phyloP scores from a whole-genome alignment of 2,329 filamentous ascomycete genomes.

The Lecanicillium sp. region DNA sequence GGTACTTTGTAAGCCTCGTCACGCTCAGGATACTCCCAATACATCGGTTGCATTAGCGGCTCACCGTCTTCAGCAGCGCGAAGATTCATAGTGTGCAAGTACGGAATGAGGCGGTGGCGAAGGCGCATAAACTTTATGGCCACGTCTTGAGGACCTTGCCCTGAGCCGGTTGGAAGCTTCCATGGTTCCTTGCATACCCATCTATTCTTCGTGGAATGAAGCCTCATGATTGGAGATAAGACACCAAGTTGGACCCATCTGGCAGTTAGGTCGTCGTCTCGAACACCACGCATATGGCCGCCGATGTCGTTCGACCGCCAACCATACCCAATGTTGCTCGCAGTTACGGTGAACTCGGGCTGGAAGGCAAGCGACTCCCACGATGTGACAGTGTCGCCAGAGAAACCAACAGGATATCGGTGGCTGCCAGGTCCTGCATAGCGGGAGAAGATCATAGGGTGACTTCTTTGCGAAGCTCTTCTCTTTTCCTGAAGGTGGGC shows the following conservation, averaged over 20 bases:
- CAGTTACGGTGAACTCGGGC: constrained; percentile 48
- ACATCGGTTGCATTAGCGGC: constrained; percentile 52
- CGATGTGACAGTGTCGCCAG: constrained; percentile 49
- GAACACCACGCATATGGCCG: constrained; percentile 43
- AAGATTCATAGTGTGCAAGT: constrained; percentile 50
- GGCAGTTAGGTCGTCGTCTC: constrained; percentile 45
- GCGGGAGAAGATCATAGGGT: constrained; percentile 48
- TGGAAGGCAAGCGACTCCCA: constrained; percentile 56
- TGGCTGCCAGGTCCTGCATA: constrained; percentile 35
- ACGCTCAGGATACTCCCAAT: constrained; percentile 47
- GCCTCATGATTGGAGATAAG: constrained; percentile 46
- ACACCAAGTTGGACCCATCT: constrained; percentile 50
- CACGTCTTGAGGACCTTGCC: constrained; percentile 30
- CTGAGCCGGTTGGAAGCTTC: constrained; percentile 31
- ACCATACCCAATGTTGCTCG: constrained; percentile 52
- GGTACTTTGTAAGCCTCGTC: constrained; percentile 47
- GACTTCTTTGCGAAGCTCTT: constrained; percentile 8
- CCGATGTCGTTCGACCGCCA: constrained; percentile 59
- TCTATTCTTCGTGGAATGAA: constrained; percentile 46
- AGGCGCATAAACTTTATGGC: constrained; percentile 43
- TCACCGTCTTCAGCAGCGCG: constrained; percentile 32
- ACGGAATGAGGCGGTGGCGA: constrained; percentile 51
- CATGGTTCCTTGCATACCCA: constrained; percentile 58
- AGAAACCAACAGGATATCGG: constrained; percentile 57
- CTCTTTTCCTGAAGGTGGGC: constrained; percentile 21